A percentile compares a stretch with the other conserved stretches of the same genome.
Conservation (phyloP, 176 grass and related monocot genomes). For the Cocos nucifera region DNA sequence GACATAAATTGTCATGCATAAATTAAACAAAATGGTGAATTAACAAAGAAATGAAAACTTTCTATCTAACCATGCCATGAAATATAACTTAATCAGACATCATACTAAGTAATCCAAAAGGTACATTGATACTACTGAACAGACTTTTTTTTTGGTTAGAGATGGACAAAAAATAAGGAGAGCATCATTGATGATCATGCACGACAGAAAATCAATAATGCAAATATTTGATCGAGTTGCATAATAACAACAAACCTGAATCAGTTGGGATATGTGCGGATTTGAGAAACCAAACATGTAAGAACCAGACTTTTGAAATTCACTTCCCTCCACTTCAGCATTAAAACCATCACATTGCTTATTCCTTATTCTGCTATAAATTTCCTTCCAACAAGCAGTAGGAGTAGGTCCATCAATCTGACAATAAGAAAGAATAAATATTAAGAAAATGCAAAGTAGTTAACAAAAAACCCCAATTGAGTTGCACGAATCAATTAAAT, state of each 20-base stretch:
- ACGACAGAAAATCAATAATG: constrained; percentile 13
- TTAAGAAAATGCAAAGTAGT: background rate
- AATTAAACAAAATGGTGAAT: no score
- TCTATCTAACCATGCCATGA: no score
- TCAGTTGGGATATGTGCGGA: constrained; percentile 83
- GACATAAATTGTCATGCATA: no score
- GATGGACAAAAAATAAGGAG: no score
- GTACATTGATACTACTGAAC: no score
- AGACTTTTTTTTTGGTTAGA: no score
- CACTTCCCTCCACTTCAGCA: constrained; percentile 44
- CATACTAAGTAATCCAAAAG: no score
- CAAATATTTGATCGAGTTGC: constrained; percentile 2
- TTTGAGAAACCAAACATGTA: constrained; percentile 99
- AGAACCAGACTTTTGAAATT: constrained; percentile 70
- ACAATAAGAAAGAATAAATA: constrained; percentile 9
- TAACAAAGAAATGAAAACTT: no score
- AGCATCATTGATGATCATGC: no score
- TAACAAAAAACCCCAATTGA: background rate
- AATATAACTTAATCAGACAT: no score
- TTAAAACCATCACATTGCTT: constrained; percentile 38
- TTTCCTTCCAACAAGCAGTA: constrained; percentile 92
- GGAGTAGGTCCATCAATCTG: constrained; percentile 88
- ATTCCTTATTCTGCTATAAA: constrained; percentile 70
- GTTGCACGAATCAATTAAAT: background rate
- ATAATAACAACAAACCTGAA: constrained; percentile 53